phyloP scores from a whole-genome alignment of 495 filamentous ascomycete species.

The Penicillium steckii region DNA sequence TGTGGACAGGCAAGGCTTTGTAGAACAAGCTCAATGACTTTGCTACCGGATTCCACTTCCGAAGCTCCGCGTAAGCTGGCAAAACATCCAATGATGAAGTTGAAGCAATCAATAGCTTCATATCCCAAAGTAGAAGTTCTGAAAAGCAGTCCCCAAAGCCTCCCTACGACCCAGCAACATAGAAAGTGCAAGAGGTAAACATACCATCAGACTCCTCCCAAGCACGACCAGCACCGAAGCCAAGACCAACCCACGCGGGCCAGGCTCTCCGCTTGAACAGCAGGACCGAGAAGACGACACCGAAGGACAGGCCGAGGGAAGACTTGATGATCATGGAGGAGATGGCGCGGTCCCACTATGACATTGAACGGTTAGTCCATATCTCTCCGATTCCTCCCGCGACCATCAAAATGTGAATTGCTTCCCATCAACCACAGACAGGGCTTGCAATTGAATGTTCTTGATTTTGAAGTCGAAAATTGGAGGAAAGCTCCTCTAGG shows the following conservation, averaged over 20 bases:
- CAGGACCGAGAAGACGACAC: slow-evolving; percentile 96
- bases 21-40: not conserved
- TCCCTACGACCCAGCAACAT: not conserved
- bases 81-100: not conserved
- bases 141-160: not conserved
- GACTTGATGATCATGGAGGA: slow-evolving; percentile 96
- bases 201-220: slow-evolving; percentile 78
- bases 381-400: slow-evolving; percentile 7
- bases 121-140: not conserved
- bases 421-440: not conserved
- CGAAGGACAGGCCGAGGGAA: slow-evolving; percentile 88
- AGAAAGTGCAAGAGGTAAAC: slow-evolving; percentile 22
- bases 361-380: slow-evolving; percentile 19
- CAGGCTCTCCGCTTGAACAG: slow-evolving; percentile 97
- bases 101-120: not conserved
- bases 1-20: not conserved
- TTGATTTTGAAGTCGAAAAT: not conserved
- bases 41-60: not conserved
- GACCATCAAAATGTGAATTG: not conserved
- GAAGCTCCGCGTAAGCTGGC: not conserved
- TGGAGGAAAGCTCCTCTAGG: not conserved
- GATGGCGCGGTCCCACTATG: slow-evolving; percentile 95
- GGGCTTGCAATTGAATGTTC: not conserved
- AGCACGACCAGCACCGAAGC: slow-evolving; percentile 92
- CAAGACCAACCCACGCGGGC: slow-evolving; percentile 87